Conservation (phyloP, 768 basidiomycete genomes). For the Suillus ampliporus region DNA sequence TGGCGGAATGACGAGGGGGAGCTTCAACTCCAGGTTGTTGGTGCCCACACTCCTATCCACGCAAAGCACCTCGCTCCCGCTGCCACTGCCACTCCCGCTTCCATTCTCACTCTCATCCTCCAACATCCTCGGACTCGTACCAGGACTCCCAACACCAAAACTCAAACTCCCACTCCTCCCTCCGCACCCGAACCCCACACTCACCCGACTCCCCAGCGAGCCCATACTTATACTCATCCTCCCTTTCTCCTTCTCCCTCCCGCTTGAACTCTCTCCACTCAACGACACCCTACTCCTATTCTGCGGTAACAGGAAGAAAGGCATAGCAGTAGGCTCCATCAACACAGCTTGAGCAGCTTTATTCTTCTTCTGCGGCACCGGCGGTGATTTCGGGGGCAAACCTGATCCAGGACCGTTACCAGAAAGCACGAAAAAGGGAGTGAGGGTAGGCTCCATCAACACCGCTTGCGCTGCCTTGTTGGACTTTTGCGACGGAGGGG, state of each 20-base stretch:
- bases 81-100: too few species aligned
- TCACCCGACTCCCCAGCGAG: constrained; percentile 1
- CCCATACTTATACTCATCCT: background rate
- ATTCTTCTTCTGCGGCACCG: background rate
- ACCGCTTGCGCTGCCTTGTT: constrained; percentile 1
- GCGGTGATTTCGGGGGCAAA: background rate
- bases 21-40: background rate
- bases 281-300: constrained; percentile 7
- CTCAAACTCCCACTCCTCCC: background rate
- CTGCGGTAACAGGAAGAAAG: background rate
- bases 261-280: too few species aligned
- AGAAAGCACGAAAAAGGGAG: background rate
- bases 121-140: background rate
- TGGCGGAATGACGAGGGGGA: constrained; percentile 22
- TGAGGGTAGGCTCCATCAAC: background rate
- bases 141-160: background rate
- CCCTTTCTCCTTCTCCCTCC: background rate
- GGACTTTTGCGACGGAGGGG: background rate
- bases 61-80: too few species aligned
- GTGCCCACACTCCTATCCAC: too few species aligned
- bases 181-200: background rate
- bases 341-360: background rate
- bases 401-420: too few species aligned
- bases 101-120: too few species aligned
- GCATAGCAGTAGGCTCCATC: too few species aligned